phyloP scores from a whole-genome alignment of 225 moss, liverwort and hornwort genomes.

The Lunularia cruciata region DNA sequence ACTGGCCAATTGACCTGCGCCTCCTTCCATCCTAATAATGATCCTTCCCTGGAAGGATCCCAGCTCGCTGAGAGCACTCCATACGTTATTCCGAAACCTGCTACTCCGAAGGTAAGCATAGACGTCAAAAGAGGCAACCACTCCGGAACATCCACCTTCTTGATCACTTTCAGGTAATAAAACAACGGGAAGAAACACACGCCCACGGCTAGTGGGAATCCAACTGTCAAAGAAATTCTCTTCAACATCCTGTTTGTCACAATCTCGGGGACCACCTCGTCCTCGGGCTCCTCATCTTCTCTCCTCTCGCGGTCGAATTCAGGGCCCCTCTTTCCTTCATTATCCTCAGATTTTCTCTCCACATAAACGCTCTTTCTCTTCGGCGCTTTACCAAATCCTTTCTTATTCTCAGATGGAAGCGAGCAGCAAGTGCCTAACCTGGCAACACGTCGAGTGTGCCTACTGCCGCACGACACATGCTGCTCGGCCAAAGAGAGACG shows the following conservation, averaged over 20 bases:
- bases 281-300: conserved; percentile 30
- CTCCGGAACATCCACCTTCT: conserved; percentile 90
- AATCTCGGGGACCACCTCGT: conserved; percentile 88
- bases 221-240: conserved; percentile 74
- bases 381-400: conserved; percentile 57
- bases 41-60: conserved; percentile 84
- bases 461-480: background rate
- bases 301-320: background rate
- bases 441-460: background rate
- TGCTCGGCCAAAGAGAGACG: background rate
- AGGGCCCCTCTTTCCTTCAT: background rate
- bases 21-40: conserved; percentile 87
- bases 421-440: background rate
- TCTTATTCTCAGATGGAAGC: conserved; percentile 26
- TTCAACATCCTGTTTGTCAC: conserved; percentile 95
- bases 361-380: conserved; percentile 44
- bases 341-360: conserved; percentile 19
- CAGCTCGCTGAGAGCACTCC: conserved; percentile 88
- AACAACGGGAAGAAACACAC: conserved; percentile 70
- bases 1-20: conserved; percentile 97
- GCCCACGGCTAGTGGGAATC: conserved; percentile 65
- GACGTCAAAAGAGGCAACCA: conserved; percentile 91
- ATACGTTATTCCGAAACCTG: conserved; percentile 87
- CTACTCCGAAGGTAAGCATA: conserved; percentile 75
- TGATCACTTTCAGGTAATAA: conserved; percentile 83